A percentile compares a stretch with the other conserved stretches of the same genome.
Evolutionary conservation across 2,329 filamentous ascomycete genomes (phyloP).

Genomic region (Anisogramma anomala): DNA sequence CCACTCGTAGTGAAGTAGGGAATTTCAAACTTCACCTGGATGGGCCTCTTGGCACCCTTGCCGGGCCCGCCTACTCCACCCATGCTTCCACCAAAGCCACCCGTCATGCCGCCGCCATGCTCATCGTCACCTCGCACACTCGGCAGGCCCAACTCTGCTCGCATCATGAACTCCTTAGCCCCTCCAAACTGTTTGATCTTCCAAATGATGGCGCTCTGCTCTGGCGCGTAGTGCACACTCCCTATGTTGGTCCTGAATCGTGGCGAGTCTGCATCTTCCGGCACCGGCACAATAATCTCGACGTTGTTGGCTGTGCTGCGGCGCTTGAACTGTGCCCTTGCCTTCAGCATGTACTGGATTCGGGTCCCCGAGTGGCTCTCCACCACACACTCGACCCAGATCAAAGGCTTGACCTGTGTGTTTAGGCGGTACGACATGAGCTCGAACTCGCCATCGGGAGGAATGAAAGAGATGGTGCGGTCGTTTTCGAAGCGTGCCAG

Average conservation of each 20-base stretch:
- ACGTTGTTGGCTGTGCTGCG: constrained; percentile 97
- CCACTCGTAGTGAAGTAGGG: constrained; percentile 99
- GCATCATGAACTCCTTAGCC: constrained; percentile 97
- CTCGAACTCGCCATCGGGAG: constrained; percentile 96
- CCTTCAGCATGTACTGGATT: constrained; percentile 99
- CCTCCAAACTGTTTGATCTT: constrained; percentile 99
- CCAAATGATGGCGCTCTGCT: constrained; percentile 97
- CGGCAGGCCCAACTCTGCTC: constrained; percentile 85
- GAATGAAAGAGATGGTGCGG: constrained; percentile 96
- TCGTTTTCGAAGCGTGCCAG: constrained; percentile 97
- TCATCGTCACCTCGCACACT: constrained; percentile 93
- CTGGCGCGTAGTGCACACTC: constrained; percentile 91
- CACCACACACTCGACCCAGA: constrained; percentile 97
- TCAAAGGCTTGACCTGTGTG: constrained; percentile 94
- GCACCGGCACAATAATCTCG: constrained; percentile 92
- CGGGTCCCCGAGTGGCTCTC: constrained; percentile 90
- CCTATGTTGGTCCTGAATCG: constrained; percentile 97
- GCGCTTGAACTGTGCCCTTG: constrained; percentile 94
- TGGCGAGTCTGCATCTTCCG: constrained; percentile 91
- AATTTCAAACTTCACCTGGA: constrained; percentile 99
- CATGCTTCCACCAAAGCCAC: constrained; percentile 94
- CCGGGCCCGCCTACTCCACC: constrained; percentile 66
- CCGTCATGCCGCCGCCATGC: constrained; percentile 92
- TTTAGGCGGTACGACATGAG: constrained; percentile 98
- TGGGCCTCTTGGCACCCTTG: constrained; percentile 85